A percentile compares a stretch with the other conserved stretches of the same genome.
phyloP scores from a whole-genome alignment of 768 basidiomycete genomes.

The Favolaschia claudopus region DNA sequence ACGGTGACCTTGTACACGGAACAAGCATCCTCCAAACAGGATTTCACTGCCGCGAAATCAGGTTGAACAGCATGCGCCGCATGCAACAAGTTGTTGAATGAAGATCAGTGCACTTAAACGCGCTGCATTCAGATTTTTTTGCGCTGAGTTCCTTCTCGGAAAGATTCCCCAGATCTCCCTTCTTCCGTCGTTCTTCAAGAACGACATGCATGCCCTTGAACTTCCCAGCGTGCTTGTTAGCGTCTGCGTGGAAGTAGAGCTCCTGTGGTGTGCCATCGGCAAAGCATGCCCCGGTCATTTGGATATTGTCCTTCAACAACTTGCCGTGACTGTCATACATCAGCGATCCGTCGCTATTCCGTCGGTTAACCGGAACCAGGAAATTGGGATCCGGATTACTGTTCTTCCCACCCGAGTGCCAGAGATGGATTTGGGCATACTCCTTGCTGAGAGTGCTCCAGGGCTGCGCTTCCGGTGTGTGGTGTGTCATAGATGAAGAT shows the following conservation, averaged over 20 bases:
- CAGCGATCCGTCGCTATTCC: background rate
- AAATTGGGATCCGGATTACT: background rate
- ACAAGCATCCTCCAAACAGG: background rate
- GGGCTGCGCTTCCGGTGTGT: constrained; percentile 2
- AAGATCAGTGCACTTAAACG: background rate
- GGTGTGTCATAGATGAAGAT: constrained; percentile 9
- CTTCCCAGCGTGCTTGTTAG: constrained; percentile 3
- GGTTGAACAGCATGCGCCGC: constrained; percentile 25
- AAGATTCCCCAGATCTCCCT: background rate
- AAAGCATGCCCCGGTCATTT: constrained; percentile 26
- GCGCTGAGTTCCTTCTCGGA: background rate
- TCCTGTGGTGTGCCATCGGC: constrained; percentile 1
- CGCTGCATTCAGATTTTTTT: background rate
- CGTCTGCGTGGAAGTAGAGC: constrained; percentile 28
- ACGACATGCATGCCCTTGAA: constrained; percentile 35
- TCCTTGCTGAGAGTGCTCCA: background rate
- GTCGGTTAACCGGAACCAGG: background rate
- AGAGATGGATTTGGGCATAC: background rate
- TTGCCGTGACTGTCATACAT: constrained; percentile 1
- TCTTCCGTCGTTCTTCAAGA: constrained; percentile 17
- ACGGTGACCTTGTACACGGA: background rate
- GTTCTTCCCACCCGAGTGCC: background rate
- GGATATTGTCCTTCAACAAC: background rate
- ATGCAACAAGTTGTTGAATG: background rate
- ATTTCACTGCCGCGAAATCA: background rate